A percentile compares a stretch with the other conserved stretches of the same genome.
These are phyloP conservation scores for Musa acuminata DNA, from an alignment of 176 grass and related monocot species.

Conservation along the genomic window DNA sequence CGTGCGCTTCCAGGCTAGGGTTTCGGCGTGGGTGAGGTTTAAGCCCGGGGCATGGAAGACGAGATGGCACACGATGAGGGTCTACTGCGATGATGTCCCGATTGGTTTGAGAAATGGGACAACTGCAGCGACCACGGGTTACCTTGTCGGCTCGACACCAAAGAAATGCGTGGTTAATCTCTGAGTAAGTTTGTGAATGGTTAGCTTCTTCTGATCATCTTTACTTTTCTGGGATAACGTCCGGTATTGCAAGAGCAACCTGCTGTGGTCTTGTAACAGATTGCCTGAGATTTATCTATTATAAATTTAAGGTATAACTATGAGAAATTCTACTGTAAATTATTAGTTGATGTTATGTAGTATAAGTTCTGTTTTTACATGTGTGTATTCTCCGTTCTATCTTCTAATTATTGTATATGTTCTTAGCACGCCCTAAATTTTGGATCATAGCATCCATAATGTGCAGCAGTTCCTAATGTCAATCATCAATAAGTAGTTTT, in stretches of 20 bases:
- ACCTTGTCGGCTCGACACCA: constrained; percentile 5
- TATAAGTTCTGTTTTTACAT: too few species aligned
- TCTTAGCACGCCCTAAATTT: too few species aligned
- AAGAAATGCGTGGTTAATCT: constrained; percentile 42
- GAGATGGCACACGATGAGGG: constrained; percentile 49
- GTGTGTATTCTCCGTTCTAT: too few species aligned
- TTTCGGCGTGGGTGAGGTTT: constrained; percentile 50
- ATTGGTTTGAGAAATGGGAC: constrained; percentile 46
- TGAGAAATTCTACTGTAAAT: too few species aligned
- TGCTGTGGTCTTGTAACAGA: neutral
- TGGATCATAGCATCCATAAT: too few species aligned
- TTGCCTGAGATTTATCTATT: neutral
- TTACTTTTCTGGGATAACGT: neutral
- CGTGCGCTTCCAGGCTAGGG: constrained; percentile 50
- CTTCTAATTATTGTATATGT: too few species aligned
- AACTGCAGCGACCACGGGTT: constrained; percentile 21
- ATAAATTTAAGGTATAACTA: neutral
- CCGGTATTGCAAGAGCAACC: neutral
- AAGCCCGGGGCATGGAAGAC: constrained; percentile 70
- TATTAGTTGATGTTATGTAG: too few species aligned
- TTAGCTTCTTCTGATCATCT: neutral
- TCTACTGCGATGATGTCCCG: constrained; percentile 47
- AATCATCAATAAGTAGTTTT: too few species aligned
- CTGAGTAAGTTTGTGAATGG: constrained; percentile 25
- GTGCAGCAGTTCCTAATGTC: too few species aligned